Conservation (phyloP, 2,329 filamentous ascomycete genomes). For the Nannizziopsis arthrosporioides region DNA sequence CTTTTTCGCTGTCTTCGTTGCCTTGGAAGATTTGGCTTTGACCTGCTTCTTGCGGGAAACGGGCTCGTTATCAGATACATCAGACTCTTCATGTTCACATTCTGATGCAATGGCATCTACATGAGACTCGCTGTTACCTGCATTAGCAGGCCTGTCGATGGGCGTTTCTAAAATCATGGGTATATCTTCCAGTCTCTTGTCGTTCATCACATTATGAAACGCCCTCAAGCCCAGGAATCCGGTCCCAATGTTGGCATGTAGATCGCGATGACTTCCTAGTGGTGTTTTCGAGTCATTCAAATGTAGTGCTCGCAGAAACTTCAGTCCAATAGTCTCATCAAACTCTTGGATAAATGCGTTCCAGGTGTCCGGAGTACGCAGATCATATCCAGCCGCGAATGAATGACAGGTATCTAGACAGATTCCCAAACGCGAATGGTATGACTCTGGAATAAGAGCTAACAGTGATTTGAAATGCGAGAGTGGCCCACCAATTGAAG, state of each 20-base stretch:
- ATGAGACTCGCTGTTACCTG: slow-evolving; percentile 12
- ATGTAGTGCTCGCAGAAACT: slow-evolving; percentile 76
- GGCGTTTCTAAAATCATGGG: slow-evolving; percentile 97
- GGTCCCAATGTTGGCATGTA: slow-evolving; percentile 93
- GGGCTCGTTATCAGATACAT: slow-evolving; percentile 2
- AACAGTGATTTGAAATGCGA: slow-evolving; percentile 83
- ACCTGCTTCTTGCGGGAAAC: slow-evolving; percentile 1
- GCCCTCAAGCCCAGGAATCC: slow-evolving; percentile 82
- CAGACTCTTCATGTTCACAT: slow-evolving; percentile 16
- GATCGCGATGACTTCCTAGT: slow-evolving; percentile 64
- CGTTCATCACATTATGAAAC: slow-evolving; percentile 86
- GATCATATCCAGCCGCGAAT: slow-evolving; percentile 86
- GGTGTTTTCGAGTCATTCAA: slow-evolving; percentile 95
- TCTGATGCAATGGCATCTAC: slow-evolving; percentile 13
- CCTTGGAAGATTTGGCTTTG: slow-evolving; percentile 12
- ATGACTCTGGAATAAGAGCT: slow-evolving; percentile 52
- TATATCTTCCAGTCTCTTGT: slow-evolving; percentile 59
- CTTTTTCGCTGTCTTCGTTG: slow-evolving; percentile 13
- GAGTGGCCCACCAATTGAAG: slow-evolving; percentile 74
- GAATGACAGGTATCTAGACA: slow-evolving; percentile 96
- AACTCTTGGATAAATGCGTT: slow-evolving; percentile 62
- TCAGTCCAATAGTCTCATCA: slow-evolving; percentile 60
- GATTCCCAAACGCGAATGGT: slow-evolving; percentile 77
- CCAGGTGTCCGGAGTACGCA: slow-evolving; percentile 65
- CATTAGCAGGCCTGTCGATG: slow-evolving; percentile 54